Conservation (phyloP, 2,329 filamentous ascomycete genomes). For the Paraconiothyrium sp. region DNA sequence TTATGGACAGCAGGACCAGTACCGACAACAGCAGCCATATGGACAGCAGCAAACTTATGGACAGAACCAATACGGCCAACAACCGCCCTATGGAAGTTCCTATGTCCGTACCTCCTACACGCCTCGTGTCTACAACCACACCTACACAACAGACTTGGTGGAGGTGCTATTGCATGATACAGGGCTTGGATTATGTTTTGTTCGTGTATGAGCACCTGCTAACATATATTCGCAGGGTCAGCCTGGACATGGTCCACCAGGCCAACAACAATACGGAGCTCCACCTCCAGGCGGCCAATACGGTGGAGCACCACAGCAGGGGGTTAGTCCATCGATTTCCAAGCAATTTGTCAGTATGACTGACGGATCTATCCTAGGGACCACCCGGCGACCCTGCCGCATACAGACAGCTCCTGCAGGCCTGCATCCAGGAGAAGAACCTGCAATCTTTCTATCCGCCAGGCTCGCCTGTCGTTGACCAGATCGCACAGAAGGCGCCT, state of each 20-base stretch:
- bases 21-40: constrained; percentile 27
- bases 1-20: constrained; percentile 22
- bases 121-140: not conserved
- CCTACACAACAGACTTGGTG: not conserved
- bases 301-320: constrained; percentile 21
- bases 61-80: constrained; percentile 41
- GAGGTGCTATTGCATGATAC: constrained; percentile 24
- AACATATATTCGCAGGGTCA: constrained; percentile 9
- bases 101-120: constrained; percentile 32
- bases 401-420: constrained; percentile 66
- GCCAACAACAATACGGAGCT: constrained; percentile 34
- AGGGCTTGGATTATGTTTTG: constrained; percentile 21
- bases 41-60: constrained; percentile 36
- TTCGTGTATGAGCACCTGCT: constrained; percentile 19
- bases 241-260: constrained; percentile 8
- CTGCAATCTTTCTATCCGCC: constrained; percentile 68
- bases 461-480: constrained; percentile 60
- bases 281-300: constrained; percentile 16
- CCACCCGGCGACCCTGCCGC: constrained; percentile 60
- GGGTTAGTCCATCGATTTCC: constrained; percentile 43
- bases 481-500: constrained; percentile 60
- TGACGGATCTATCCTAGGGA: not conserved
- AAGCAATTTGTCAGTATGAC: constrained; percentile 26
- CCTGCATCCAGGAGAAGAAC: constrained; percentile 68
- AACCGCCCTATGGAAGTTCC: constrained; percentile 43